Percentiles rank a stretch among this genome's conserved stretches.
Conservation (phyloP, 2,329 filamentous ascomycete species). For the Calonectria crousiana region DNA sequence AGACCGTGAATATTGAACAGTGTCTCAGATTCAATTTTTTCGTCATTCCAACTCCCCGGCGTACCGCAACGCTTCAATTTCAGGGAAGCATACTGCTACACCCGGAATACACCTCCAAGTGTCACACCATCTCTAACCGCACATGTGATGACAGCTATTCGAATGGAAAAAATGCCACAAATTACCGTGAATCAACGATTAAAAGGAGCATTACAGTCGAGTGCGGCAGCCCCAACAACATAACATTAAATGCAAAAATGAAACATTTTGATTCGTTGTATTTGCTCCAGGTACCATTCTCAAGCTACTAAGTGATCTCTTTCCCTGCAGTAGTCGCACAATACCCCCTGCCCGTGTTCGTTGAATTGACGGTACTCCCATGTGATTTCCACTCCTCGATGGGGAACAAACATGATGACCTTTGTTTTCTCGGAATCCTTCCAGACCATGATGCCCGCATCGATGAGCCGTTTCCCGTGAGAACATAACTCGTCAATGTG, state of each 20-base stretch:
- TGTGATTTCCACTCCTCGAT: conserved; percentile 7
- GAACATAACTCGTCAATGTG: conserved; percentile 20
- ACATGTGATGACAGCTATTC: too few species aligned
- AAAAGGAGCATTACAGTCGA: not conserved
- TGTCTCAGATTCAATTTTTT: not conserved
- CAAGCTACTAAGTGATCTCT: conserved; percentile 4
- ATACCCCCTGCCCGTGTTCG: conserved; percentile 9
- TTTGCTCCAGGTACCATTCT: not conserved
- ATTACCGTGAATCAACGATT: not conserved
- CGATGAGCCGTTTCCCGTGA: conserved; percentile 10
- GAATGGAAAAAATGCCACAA: not conserved
- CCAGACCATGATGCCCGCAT: conserved; percentile 19
- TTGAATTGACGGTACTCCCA: conserved; percentile 26
- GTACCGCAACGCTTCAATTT: not conserved
- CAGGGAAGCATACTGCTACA: not conserved
- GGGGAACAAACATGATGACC: conserved; percentile 9
- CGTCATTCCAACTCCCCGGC: not conserved
- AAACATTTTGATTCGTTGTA: not conserved
- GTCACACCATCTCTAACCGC: not conserved
- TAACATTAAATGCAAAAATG: not conserved
- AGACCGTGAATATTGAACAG: not conserved
- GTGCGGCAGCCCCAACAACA: too few species aligned
- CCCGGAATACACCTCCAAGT: not conserved
- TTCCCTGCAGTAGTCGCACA: conserved; percentile 19
- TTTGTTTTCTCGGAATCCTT: not conserved